phyloP scores from a whole-genome alignment of 768 basidiomycete genomes.

The Floccularia luteovirens region DNA sequence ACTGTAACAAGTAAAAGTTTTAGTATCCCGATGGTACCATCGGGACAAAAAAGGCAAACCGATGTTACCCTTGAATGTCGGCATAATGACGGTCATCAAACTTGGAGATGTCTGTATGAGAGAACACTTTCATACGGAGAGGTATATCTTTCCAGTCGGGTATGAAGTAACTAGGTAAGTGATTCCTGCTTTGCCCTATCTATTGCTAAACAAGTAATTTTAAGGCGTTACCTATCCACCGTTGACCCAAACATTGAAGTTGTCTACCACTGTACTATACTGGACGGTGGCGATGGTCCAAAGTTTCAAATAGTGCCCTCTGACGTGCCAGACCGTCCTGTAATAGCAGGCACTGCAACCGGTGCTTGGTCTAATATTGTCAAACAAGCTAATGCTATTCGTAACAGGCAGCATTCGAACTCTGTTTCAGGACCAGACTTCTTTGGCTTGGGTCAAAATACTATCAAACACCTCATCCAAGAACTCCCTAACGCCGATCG shows the following conservation, averaged over 20 bases:
- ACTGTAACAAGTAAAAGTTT: slow-evolving; percentile 72
- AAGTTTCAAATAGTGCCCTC: slow-evolving; percentile 79
- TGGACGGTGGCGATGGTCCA: slow-evolving; percentile 79
- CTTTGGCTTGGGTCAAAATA: slow-evolving; percentile 81
- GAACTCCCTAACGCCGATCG: slow-evolving; percentile 68
- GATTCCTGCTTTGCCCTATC: slow-evolving; percentile 1
- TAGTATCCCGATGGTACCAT: slow-evolving; percentile 73
- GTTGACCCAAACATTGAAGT: slow-evolving; percentile 58
- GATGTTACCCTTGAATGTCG: slow-evolving; percentile 72
- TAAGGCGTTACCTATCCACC: slow-evolving; percentile 74
- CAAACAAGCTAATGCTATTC: slow-evolving; percentile 72
- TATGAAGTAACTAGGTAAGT: slow-evolving; percentile 74
- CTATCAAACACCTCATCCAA: slow-evolving; percentile 87
- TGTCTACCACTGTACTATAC: slow-evolving; percentile 76
- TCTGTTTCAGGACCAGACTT: slow-evolving; percentile 87
- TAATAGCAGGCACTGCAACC: slow-evolving; percentile 82
- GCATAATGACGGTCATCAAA: slow-evolving; percentile 77
- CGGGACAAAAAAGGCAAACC: slow-evolving; percentile 66
- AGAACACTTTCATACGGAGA: slow-evolving; percentile 81
- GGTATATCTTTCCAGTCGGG: slow-evolving; percentile 85
- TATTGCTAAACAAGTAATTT: slow-evolving; percentile 6
- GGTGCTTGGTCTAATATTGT: slow-evolving; percentile 85
- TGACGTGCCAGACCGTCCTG: slow-evolving; percentile 62
- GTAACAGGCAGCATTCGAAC: slow-evolving; percentile 78
- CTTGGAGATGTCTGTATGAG: slow-evolving; percentile 75